Base-by-base conservation (phyloP, 805 yeast genomes). In the Suhomyces canberraensis region DNA sequence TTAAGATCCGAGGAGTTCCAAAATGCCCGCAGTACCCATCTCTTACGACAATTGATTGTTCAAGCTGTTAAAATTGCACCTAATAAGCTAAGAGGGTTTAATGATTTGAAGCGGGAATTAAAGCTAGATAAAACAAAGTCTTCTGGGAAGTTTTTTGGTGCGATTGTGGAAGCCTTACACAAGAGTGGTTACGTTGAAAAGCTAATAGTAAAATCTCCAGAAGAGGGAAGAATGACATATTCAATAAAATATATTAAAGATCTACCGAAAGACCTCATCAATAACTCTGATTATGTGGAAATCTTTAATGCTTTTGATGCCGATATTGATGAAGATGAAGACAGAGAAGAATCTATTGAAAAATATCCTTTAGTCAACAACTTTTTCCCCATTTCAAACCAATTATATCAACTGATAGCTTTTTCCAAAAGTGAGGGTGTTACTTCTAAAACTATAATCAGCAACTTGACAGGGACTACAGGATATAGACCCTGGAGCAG, bases 371-470 rank as follows among this genome's bases (percentile, higher is more conserved):
- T 54, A 0, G 50, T 73, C 35, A 84, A 83, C 52, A 55, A 68
- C 9, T 67, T 79, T 36, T 81, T 72, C 45, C 90, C 95, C 0
- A 44, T 80, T 0, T 80, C 78, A 25, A 75, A 70, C 42, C 95
- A 87, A 54, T 57, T 85, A 0, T 78, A 65, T 50, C 78, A 76
- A 35, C 39, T 70, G 3, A 71, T 79, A 1, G 50, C 54, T 4
- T 46, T 58, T 1, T 41, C 67, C 8, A 22, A 22, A 24, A 21
- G 51, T 0, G 52, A 56, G 0, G 96, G 95, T 0, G 60, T 77
- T 1, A 69, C 89, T 0, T 72, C 83, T 0, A 78, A 78, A 63
- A 79, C 75, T 4, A 50, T 85, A 1, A 59, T 69, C 4, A 58
- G 66, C 3, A 48, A 46, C 3, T 38, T 86, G 1, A 68, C 78